phyloP scores from a whole-genome alignment of 495 filamentous ascomycete species.

The Hypoxylon trugodes region DNA sequence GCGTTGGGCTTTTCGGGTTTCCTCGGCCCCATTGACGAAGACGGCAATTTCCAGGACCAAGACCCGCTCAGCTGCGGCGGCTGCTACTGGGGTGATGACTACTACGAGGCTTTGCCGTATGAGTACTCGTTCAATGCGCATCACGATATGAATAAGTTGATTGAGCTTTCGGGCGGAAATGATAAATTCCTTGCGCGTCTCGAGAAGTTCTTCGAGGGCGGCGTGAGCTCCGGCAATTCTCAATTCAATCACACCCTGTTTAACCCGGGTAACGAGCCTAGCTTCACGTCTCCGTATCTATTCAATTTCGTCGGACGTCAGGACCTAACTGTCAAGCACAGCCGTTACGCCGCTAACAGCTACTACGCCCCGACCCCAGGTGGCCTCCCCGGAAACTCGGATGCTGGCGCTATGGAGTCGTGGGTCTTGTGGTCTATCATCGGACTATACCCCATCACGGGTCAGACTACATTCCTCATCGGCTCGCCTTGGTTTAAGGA shows the following conservation, averaged over 20 bases:
- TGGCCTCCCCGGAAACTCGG: conserved; percentile 72
- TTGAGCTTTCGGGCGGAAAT: conserved; percentile 66
- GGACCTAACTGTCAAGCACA: conserved; percentile 64
- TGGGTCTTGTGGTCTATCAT: conserved; percentile 76
- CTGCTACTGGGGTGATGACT: conserved; percentile 70
- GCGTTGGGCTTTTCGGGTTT: conserved; percentile 70
- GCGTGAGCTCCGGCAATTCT: conserved; percentile 58
- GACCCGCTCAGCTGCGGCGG: conserved; percentile 69
- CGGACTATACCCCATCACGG: conserved; percentile 73
- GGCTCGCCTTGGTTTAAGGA: conserved; percentile 69
- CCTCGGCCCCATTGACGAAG: conserved; percentile 64
- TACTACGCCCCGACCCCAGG: conserved; percentile 61
- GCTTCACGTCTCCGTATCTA: conserved; percentile 74
- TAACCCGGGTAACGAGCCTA: conserved; percentile 75
- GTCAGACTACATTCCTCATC: conserved; percentile 71
- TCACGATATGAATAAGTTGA: conserved; percentile 70
- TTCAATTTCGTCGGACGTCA: conserved; percentile 74
- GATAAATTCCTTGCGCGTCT: conserved; percentile 68
- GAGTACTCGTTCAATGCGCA: conserved; percentile 74
- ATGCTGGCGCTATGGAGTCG: conserved; percentile 75
- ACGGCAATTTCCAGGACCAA: conserved; percentile 64
- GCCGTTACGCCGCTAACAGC: conserved; percentile 60
- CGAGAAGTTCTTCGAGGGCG: conserved; percentile 67
- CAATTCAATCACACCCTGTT: conserved; percentile 66
- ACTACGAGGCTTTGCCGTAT: conserved; percentile 73